These are phyloP conservation scores for Citrullus amarus DNA, from an alignment of 306 rosid species.

Conservation along the genomic window DNA sequence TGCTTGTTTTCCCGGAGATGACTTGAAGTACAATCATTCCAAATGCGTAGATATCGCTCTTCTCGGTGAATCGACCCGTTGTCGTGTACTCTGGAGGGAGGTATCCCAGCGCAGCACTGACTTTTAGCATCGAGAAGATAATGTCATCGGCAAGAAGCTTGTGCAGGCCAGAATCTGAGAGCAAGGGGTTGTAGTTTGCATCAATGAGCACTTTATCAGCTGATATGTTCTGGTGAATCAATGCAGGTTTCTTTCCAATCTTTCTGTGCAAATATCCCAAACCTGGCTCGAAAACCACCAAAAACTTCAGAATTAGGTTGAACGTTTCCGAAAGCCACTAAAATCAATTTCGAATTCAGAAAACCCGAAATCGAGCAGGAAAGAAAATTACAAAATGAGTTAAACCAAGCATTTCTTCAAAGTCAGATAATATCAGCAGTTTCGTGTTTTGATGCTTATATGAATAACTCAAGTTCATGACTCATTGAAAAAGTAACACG, in stretches of 20 bases:
- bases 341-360: neutral
- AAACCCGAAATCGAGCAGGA: neutral
- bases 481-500: neutral
- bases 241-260: conserved; percentile 8
- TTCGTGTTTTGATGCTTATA: neutral
- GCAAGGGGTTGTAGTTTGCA: conserved; percentile 36
- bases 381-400: neutral
- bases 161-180: conserved; percentile 68
- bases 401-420: neutral
- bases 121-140: conserved; percentile 64
- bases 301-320: neutral
- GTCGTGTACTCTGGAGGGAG: conserved; percentile 67
- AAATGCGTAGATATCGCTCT: conserved; percentile 70
- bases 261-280: conserved; percentile 54
- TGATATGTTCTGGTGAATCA: conserved; percentile 69
- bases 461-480: neutral
- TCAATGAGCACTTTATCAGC: conserved; percentile 67
- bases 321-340: neutral
- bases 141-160: conserved; percentile 80
- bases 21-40: conserved; percentile 73
- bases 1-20: conserved; percentile 48
- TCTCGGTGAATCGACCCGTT: conserved; percentile 57
- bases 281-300: conserved; percentile 30
- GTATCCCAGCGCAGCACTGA: conserved; percentile 83
- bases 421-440: neutral